phyloP scores from a whole-genome alignment of 768 basidiomycete species.

The Calocera cornea region DNA sequence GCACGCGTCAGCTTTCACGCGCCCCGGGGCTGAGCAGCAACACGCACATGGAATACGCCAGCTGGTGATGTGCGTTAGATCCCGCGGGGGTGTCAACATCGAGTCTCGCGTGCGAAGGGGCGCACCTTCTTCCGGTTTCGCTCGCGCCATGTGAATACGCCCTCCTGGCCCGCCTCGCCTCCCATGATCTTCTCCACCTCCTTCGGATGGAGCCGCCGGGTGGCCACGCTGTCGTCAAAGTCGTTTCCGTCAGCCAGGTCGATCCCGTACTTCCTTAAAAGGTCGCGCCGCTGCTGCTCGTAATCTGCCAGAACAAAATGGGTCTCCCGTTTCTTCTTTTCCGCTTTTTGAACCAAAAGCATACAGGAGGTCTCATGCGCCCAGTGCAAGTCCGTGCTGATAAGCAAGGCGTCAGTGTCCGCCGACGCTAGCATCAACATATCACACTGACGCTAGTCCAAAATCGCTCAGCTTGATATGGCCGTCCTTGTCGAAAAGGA shows the following conservation, averaged over 20 bases:
- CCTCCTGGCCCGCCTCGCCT: constrained; percentile 56
- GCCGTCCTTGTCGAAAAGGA: constrained; percentile 83
- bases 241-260: constrained; percentile 74
- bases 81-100: constrained; percentile 11
- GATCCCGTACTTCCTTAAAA: constrained; percentile 86
- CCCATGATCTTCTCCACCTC: constrained; percentile 79
- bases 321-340: neutral
- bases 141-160: constrained; percentile 91
- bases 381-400: constrained; percentile 86
- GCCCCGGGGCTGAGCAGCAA: neutral
- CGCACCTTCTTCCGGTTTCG: constrained; percentile 79
- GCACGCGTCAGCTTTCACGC: constrained; percentile 19
- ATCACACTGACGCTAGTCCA: constrained; percentile 69
- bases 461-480: constrained; percentile 94
- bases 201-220: constrained; percentile 64
- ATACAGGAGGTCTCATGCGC: constrained; percentile 87
- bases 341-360: constrained; percentile 8
- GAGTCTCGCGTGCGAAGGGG: constrained; percentile 20
- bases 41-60: constrained; percentile 77
- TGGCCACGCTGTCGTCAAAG: constrained; percentile 53
- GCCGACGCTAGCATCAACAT: constrained; percentile 14
- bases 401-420: constrained; percentile 17
- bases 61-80: constrained; percentile 28
- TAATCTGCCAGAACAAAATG: constrained; percentile 46
- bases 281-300: constrained; percentile 78